A percentile compares a stretch with the other conserved stretches of the same genome.
These are phyloP conservation scores for Schizophyllum commune DNA, from an alignment of 1,284 basidiomycete species.

Conservation along the genomic window DNA sequence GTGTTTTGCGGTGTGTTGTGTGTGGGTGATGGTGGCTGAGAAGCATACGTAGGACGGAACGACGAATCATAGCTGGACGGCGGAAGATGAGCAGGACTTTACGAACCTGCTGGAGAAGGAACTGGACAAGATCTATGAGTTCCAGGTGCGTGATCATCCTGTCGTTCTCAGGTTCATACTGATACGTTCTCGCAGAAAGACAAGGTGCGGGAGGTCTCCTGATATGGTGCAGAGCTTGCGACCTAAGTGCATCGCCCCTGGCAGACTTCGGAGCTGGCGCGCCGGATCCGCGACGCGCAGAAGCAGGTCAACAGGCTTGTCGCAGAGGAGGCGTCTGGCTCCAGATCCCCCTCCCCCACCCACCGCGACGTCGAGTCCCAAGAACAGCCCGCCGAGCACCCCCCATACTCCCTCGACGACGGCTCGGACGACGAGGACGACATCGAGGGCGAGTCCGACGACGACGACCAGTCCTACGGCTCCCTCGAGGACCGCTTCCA, in stretches of 20 bases:
- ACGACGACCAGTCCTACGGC: conserved; percentile 62
- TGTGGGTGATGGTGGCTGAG: neutral
- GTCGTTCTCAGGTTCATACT: neutral
- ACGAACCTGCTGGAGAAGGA: conserved; percentile 75
- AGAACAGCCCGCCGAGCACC: conserved; percentile 31
- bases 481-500: conserved; percentile 86
- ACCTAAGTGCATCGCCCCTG: neutral
- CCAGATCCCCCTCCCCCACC: neutral
- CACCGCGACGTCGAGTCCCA: conserved; percentile 51
- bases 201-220: conserved; percentile 50
- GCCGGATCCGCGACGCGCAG: conserved; percentile 77
- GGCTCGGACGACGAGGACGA: conserved; percentile 67
- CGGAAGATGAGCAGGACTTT: conserved; percentile 78
- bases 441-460: conserved; percentile 27
- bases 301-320: conserved; percentile 75
- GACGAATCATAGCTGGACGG: conserved; percentile 58
- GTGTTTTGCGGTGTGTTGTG: conserved; percentile 7
- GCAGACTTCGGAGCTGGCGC: conserved; percentile 78
- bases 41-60: conserved; percentile 42
- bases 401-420: conserved; percentile 50
- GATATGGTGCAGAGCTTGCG: neutral
- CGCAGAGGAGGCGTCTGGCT: conserved; percentile 32
- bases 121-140: conserved; percentile 93
- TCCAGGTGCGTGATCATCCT: conserved; percentile 24
- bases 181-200: conserved; percentile 48